Evolutionary conservation across 2,329 filamentous ascomycete species (phyloP).

Genomic region (Ambrosiella beaveri): DNA sequence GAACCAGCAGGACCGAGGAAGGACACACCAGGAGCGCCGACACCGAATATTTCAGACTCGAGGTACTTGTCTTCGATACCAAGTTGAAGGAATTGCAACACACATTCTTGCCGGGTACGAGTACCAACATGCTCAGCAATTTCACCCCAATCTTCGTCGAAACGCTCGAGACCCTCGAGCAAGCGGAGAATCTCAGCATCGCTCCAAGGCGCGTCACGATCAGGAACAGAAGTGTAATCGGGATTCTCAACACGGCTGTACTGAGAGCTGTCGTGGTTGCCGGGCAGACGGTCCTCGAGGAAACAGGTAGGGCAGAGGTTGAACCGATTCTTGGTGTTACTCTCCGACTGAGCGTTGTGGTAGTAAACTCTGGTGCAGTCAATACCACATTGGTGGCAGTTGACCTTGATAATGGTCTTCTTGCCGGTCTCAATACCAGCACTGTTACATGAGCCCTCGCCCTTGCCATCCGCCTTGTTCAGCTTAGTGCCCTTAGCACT

Average conservation of each 20-base stretch:
- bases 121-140: slow-evolving; percentile 87
- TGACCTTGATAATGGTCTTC: slow-evolving; percentile 48
- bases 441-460: slow-evolving; percentile 54
- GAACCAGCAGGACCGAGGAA: slow-evolving; percentile 59
- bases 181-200: slow-evolving; percentile 80
- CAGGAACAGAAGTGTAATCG: slow-evolving; percentile 59
- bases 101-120: slow-evolving; percentile 85
- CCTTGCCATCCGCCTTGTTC: slow-evolving; percentile 48
- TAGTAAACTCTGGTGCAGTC: slow-evolving; percentile 60
- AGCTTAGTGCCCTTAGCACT: slow-evolving; percentile 63
- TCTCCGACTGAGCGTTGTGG: slow-evolving; percentile 37
- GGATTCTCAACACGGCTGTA: slow-evolving; percentile 83
- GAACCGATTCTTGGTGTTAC: slow-evolving; percentile 54
- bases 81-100: slow-evolving; percentile 86
- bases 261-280: slow-evolving; percentile 59
- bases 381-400: slow-evolving; percentile 82
- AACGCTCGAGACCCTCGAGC: slow-evolving; percentile 78
- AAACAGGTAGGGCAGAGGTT: slow-evolving; percentile 88
- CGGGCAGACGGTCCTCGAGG: slow-evolving; percentile 66
- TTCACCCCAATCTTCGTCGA: slow-evolving; percentile 89
- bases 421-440: slow-evolving; percentile 44
- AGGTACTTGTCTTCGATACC: slow-evolving; percentile 97
- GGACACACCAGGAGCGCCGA: slow-evolving; percentile 39
- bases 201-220: slow-evolving; percentile 77
- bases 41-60: slow-evolving; percentile 47